phyloP scores from a whole-genome alignment of 305 asterid species.

The Fraxinus latifolia region DNA sequence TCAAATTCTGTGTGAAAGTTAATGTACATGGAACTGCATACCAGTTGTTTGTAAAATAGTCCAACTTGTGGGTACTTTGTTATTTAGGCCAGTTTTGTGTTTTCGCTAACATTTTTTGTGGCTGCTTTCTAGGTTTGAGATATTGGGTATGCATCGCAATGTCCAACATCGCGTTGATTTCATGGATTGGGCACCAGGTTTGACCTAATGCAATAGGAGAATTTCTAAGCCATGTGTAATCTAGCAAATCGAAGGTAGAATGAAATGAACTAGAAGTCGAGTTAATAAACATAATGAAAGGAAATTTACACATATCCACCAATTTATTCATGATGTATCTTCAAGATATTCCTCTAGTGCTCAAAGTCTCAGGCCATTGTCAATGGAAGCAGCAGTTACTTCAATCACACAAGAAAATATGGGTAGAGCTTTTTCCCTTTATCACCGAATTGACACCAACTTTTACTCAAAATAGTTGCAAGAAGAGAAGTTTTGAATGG shows the following conservation, averaged over 20 bases:
- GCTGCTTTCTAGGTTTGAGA: conserved; percentile 54
- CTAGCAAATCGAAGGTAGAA: neutral
- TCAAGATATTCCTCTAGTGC: neutral
- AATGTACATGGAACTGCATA: neutral
- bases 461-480: neutral
- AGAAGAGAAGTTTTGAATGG: neutral
- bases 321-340: neutral
- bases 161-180: conserved; percentile 89
- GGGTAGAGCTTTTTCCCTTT: neutral
- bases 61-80: conserved; percentile 13
- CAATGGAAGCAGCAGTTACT: neutral
- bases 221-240: neutral
- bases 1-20: conserved; percentile 2
- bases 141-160: conserved; percentile 84
- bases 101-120: conserved; percentile 16
- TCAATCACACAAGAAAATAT: neutral
- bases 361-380: neutral
- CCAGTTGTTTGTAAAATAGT: conserved; percentile 9
- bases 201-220: conserved; percentile 7
- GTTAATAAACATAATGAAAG: neutral
- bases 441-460: neutral
- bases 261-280: neutral
- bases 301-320: neutral
- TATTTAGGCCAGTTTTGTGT: conserved; percentile 5
- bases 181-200: conserved; percentile 99